Percentiles rank a stretch among this genome's conserved stretches.
phyloP scores from a whole-genome alignment of 2,329 filamentous ascomycete genomes.

The Calonectria multiphialidica region DNA sequence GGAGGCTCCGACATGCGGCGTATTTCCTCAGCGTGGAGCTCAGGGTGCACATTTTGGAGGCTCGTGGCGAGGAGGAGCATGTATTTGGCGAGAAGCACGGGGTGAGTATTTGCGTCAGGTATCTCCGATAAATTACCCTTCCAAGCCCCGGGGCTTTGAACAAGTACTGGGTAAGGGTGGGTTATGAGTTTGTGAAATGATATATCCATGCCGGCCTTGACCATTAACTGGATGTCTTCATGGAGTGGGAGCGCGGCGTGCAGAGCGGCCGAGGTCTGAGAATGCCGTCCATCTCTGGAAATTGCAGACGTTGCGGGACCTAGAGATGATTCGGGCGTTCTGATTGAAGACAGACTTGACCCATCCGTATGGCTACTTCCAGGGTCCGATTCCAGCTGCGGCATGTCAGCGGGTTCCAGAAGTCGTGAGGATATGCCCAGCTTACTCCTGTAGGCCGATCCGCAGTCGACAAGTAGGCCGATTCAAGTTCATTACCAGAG shows the following conservation, averaged over 20 bases:
- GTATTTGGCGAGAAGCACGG: conserved; percentile 57
- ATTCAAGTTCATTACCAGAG: neutral
- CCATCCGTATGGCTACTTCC: no score
- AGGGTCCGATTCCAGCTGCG: neutral
- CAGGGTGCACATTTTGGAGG: conserved; percentile 55
- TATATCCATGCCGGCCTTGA: conserved; percentile 12
- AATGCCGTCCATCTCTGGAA: neutral
- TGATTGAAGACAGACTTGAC: neutral
- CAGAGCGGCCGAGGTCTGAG: neutral
- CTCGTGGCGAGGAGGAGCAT: conserved; percentile 58
- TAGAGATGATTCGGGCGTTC: neutral
- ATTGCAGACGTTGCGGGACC: neutral
- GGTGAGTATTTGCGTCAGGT: conserved; percentile 49
- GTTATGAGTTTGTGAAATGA: conserved; percentile 11
- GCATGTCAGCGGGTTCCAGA: neutral
- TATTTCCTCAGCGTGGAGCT: conserved; percentile 29
- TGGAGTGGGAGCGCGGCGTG: conserved; percentile 2
- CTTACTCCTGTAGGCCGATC: neutral
- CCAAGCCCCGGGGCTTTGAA: neutral
- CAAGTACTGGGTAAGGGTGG: neutral
- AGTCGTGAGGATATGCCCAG: no score
- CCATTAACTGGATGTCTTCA: conserved; percentile 1
- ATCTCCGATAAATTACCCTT: neutral
- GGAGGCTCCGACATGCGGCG: neutral
- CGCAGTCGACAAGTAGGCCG: neutral